Evolutionary conservation across 1,284 basidiomycete species (phyloP).

Genomic region (Cryptococcus jaspeensis): DNA sequence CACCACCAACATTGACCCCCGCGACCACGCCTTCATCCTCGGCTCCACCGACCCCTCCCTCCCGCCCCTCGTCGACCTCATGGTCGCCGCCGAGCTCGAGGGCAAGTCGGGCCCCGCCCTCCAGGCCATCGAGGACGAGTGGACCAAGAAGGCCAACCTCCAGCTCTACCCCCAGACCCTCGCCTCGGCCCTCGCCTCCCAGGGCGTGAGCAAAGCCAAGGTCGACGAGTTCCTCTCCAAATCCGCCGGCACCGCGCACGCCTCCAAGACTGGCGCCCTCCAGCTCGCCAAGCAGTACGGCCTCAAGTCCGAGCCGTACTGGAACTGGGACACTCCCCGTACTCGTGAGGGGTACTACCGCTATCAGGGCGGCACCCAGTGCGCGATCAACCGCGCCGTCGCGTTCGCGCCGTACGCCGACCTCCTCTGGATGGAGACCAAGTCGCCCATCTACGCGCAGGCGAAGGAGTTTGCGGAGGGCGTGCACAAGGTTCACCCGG

Average conservation of each 20-base stretch:
- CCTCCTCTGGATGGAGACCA: constrained; percentile 96
- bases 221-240: constrained; percentile 42
- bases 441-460: constrained; percentile 90
- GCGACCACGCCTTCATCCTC: constrained; percentile 95
- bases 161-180: constrained; percentile 76
- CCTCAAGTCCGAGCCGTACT: constrained; percentile 62
- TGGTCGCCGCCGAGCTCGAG: constrained; percentile 76
- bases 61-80: constrained; percentile 71
- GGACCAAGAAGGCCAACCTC: constrained; percentile 74
- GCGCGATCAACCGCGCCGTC: constrained; percentile 86
- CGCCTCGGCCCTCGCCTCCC: constrained; percentile 66
- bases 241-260: constrained; percentile 48
- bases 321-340: constrained; percentile 92
- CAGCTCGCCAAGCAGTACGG: constrained; percentile 77
- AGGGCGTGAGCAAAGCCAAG: constrained; percentile 55
- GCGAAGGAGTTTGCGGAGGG: constrained; percentile 89
- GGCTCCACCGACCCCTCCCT: constrained; percentile 76
- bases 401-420: constrained; percentile 94
- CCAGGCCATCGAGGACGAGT: constrained; percentile 84
- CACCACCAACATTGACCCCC: constrained; percentile 92
- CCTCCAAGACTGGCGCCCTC: constrained; percentile 69
- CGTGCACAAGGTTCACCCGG: constrained; percentile 74
- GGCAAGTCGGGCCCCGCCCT: constrained; percentile 78
- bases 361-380: constrained; percentile 94
- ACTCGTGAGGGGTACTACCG: constrained; percentile 91